phyloP scores from a whole-genome alignment of 192 early-diverging fungal genomes.

The Umbelopsis sp. region DNA sequence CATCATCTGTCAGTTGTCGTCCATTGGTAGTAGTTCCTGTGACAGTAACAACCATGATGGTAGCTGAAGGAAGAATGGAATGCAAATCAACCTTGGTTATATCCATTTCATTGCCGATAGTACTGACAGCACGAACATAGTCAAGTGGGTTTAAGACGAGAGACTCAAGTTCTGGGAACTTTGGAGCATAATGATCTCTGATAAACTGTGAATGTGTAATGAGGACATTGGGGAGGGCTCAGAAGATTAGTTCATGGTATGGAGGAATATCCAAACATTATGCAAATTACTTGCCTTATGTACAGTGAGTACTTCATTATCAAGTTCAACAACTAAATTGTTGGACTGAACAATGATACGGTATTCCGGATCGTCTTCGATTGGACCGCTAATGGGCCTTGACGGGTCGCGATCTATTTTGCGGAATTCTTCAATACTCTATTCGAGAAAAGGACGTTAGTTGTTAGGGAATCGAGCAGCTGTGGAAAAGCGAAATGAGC shows the following conservation, averaged over 20 bases:
- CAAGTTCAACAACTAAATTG: slow-evolving; percentile 80
- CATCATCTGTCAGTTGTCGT: slow-evolving; percentile 56
- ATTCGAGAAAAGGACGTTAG: not conserved
- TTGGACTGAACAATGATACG: slow-evolving; percentile 84
- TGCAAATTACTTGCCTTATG: slow-evolving; percentile 66
- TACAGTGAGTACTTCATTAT: slow-evolving; percentile 85
- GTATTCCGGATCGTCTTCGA: slow-evolving; percentile 91
- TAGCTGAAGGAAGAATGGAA: slow-evolving; percentile 77
- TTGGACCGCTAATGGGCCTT: slow-evolving; percentile 54
- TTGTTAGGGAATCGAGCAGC: not conserved
- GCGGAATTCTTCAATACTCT: slow-evolving; percentile 57
- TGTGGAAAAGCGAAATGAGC: not conserved
- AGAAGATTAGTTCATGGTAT: slow-evolving; percentile 1
- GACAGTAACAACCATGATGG: slow-evolving; percentile 90
- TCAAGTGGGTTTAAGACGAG: slow-evolving; percentile 87
- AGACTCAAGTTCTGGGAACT: slow-evolving; percentile 91
- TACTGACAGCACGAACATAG: slow-evolving; percentile 83
- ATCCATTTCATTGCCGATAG: slow-evolving; percentile 81
- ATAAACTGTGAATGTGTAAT: slow-evolving; percentile 61
- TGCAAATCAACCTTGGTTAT: slow-evolving; percentile 79
- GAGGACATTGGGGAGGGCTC: too few species aligned
- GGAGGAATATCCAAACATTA: not conserved
- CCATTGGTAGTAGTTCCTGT: slow-evolving; percentile 88
- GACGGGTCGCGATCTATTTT: slow-evolving; percentile 34
- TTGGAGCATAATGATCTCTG: slow-evolving; percentile 84